These are phyloP conservation scores for Podaxis carcinomalis DNA, from an alignment of 768 basidiomycete genomes.

Conservation along the genomic window DNA sequence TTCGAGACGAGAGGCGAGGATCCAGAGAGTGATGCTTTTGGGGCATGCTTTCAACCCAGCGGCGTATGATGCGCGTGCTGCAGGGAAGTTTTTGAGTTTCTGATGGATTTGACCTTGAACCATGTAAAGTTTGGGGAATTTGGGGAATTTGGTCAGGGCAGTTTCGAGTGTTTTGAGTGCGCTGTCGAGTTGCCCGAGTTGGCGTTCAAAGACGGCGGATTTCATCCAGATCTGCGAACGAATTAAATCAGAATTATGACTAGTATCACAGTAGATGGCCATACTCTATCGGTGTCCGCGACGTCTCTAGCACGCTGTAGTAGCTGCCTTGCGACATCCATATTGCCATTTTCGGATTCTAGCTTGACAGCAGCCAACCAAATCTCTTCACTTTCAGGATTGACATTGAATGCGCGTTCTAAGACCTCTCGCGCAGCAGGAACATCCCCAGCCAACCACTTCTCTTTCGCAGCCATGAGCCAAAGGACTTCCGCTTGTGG, in stretches of 20 bases:
- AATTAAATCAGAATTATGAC: constrained; percentile 4
- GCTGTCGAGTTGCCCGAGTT: constrained; percentile 69
- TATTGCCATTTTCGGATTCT: constrained; percentile 92
- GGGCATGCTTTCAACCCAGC: constrained; percentile 85
- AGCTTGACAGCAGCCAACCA: constrained; percentile 98
- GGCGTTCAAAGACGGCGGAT: constrained; percentile 90
- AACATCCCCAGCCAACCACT: constrained; percentile 88
- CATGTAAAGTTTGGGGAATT: constrained; percentile 93
- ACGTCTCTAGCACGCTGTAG: constrained; percentile 86
- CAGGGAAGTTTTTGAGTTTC: constrained; percentile 49
- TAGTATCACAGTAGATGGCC: constrained; percentile 18
- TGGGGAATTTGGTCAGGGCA: constrained; percentile 81
- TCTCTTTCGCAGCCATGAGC: constrained; percentile 98
- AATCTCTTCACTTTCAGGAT: constrained; percentile 95
- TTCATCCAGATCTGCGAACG: constrained; percentile 94
- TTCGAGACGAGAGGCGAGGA: constrained; percentile 84
- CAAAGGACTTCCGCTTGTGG: constrained; percentile 95
- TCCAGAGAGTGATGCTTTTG: constrained; percentile 83
- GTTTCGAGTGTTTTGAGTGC: constrained; percentile 73
- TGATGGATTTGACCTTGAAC: constrained; percentile 92
- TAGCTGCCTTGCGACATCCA: constrained; percentile 80
- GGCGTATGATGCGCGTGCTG: constrained; percentile 77
- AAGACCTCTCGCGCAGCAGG: constrained; percentile 87
- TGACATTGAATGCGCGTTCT: constrained; percentile 86
- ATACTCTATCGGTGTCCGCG: constrained; percentile 86